Conservation (phyloP, 371 early-diverging fungal genomes). For the Mucor lusitanicus region DNA sequence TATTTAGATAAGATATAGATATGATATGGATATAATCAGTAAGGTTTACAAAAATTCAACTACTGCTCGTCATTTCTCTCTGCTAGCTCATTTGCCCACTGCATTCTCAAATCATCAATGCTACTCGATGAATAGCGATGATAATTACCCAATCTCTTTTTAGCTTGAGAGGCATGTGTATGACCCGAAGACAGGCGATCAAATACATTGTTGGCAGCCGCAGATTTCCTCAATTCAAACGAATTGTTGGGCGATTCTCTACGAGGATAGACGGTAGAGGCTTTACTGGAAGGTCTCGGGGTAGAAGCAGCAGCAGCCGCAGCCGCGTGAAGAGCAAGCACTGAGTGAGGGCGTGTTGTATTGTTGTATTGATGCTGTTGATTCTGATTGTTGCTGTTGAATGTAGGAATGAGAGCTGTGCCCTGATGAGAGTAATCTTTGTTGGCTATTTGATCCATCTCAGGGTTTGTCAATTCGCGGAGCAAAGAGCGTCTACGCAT, state of each 20-base stretch:
- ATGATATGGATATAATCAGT: background rate
- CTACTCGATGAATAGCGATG: slow-evolving; percentile 28
- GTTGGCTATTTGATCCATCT: slow-evolving; percentile 7
- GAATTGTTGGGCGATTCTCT: slow-evolving; percentile 19
- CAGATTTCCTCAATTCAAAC: slow-evolving; percentile 19
- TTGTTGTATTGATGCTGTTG: background rate
- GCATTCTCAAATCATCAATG: slow-evolving; percentile 30
- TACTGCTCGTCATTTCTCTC: slow-evolving; percentile 1
- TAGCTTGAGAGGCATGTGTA: slow-evolving; percentile 50
- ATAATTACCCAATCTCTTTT: slow-evolving; percentile 18
- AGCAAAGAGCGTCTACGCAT: slow-evolving; percentile 20
- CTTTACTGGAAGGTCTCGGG: slow-evolving; percentile 3
- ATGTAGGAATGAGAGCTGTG: slow-evolving; percentile 16
- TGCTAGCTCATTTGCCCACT: slow-evolving; percentile 22
- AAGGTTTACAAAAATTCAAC: background rate
- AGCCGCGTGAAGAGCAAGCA: slow-evolving; percentile 19
- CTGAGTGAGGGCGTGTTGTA: slow-evolving; percentile 15
- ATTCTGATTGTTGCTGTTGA: slow-evolving; percentile 5
- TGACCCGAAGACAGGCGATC: slow-evolving; percentile 43
- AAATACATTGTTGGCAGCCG: slow-evolving; percentile 35
- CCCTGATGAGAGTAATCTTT: slow-evolving; percentile 7
- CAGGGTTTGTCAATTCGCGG: slow-evolving; percentile 12
- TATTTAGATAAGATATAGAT: no score
- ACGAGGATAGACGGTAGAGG: slow-evolving; percentile 2
- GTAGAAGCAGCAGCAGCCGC: background rate